Evolutionary conservation across 129 eudicot genomes (phyloP).

Genomic region (Kitagawia praeruptora): DNA sequence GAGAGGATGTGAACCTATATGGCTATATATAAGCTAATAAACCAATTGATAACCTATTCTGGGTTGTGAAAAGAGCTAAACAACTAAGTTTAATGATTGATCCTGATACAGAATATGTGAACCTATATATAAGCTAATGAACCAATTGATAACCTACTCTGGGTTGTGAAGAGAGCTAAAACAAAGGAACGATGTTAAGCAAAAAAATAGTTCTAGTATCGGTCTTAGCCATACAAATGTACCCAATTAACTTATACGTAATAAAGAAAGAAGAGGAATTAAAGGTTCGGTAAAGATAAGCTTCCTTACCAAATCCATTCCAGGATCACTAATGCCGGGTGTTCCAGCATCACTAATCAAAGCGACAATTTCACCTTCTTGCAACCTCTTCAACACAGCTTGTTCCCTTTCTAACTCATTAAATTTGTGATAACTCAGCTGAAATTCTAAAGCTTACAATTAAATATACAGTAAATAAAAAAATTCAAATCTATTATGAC

Average conservation of each 20-base stretch:
- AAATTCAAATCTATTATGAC: neutral
- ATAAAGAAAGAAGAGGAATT: neutral
- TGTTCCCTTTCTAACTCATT: conserved; percentile 79
- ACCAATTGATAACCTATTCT: neutral
- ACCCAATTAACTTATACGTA: neutral
- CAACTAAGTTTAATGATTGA: too few species aligned
- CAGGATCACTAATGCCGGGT: conserved; percentile 96
- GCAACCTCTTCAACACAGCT: conserved; percentile 53
- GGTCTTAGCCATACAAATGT: neutral
- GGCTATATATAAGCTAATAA: neutral
- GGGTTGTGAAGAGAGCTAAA: neutral
- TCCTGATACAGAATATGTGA: too few species aligned
- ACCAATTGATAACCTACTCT: neutral
- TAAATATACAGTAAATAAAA: conserved; percentile 11
- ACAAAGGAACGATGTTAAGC: neutral
- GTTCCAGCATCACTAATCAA: conserved; percentile 92
- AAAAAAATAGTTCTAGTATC: neutral
- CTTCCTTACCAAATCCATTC: conserved; percentile 57
- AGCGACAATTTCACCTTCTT: conserved; percentile 70
- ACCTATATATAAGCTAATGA: neutral
- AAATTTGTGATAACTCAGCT: conserved; percentile 93
- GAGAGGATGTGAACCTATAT: neutral
- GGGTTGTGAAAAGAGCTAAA: neutral
- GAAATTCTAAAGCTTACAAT: conserved; percentile 45
- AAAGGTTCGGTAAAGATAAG: neutral